Base-by-base conservation (phyloP, 306 rosid genomes). In the Mucuna pruriens region DNA sequence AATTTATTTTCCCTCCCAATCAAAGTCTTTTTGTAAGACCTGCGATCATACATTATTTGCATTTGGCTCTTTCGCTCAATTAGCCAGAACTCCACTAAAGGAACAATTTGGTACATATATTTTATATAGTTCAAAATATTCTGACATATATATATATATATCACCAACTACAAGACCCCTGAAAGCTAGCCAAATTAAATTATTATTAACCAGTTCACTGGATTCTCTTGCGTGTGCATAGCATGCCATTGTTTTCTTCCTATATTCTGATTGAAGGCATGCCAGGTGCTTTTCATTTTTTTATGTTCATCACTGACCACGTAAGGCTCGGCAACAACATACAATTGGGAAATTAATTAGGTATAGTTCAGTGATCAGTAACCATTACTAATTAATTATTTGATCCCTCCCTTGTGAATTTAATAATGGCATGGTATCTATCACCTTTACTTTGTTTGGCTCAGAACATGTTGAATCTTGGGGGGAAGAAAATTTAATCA, bases 181-280 rank as follows among this genome's bases (percentile, higher is more conserved):
- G 42, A 17, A 74, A 79, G 80, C 54, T 72, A 72, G 65, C 7
- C 22, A 49, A 68, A 2, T 20, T 46, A 39, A 70, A 69, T 63
- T 38, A 61, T 70, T 77, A 78, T 39, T 63, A 75, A 33, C 68
- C 65, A 54, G 25, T 81, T 77, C 65, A 36, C 64, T 78, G 52
- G 86, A 86, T 88, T 88, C 91, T 81, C 75, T 60, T 38, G 81
- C 52, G 82, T 79, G 87, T 78, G 90, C 87, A 81, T 85, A 80
- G 81, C 85, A 86, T 76, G 85, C 29, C 44, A 9, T 80, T 88
- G 85, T 91, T 84, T 88, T 88, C 84, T 88, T 80, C 75, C 86
- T 16, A 84, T 86, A 75, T 81, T 86, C 79, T 87, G 42, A 45
- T 69, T 29, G 12, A 75, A 75, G 66, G 83, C 89, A 80, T 78